A percentile compares a stretch with the other conserved stretches of the same genome.
phyloP scores from a whole-genome alignment of 495 filamentous ascomycete species.

The Penicillium manginii region DNA sequence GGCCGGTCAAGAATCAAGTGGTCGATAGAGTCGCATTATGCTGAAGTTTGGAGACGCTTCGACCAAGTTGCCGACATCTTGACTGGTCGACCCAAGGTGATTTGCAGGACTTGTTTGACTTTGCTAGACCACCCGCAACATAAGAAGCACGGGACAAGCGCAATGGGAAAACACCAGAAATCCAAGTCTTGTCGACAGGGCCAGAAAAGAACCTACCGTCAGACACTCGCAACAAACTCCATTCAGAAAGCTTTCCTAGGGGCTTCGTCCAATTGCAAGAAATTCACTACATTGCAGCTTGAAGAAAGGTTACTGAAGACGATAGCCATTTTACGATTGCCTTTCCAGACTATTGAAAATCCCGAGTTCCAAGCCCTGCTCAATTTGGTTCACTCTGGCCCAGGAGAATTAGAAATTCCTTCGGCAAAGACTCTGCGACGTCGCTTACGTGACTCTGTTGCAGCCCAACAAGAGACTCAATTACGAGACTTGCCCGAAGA shows the following conservation, averaged over 20 bases:
- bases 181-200: constrained; percentile 8
- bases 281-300: background rate
- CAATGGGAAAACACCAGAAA: constrained; percentile 5
- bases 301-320: constrained; percentile 10
- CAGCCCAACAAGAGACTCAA: background rate
- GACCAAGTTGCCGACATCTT: constrained; percentile 11
- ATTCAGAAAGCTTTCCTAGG: background rate
- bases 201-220: constrained; percentile 3
- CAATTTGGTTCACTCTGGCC: constrained; percentile 9
- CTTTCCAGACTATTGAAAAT: constrained; percentile 13
- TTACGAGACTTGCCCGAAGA: background rate
- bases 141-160: constrained; percentile 10
- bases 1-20: constrained; percentile 9
- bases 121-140: constrained; percentile 13
- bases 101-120: constrained; percentile 7
- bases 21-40: constrained; percentile 8
- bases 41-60: constrained; percentile 10
- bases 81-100: background rate
- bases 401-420: background rate
- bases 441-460: background rate
- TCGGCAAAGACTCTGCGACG: constrained; percentile 10
- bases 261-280: background rate
- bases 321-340: constrained; percentile 11
- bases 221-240: background rate
- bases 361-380: constrained; percentile 14